Evolutionary conservation across 345 rosid genomes (phyloP).

Genomic region (Clausena lansium): DNA sequence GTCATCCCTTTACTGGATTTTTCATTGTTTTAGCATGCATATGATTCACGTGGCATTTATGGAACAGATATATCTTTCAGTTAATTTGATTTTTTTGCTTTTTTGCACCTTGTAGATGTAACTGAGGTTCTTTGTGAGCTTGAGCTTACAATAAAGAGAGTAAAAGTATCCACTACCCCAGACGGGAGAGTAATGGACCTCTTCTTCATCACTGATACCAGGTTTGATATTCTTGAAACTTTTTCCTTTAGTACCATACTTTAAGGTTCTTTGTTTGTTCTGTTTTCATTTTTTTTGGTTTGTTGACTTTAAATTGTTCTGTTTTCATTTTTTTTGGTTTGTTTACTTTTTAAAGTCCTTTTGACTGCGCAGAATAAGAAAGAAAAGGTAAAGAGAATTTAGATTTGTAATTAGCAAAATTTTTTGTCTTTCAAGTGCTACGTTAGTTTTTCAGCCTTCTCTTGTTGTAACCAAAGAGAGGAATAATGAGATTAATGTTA

Average conservation of each 20-base stretch:
- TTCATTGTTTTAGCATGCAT: neutral
- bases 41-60: neutral
- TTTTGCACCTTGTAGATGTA: conserved; percentile 39
- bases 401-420: conserved; percentile 6
- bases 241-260: neutral
- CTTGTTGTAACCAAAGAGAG: neutral
- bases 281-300: neutral
- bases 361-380: neutral
- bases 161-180: conserved; percentile 65
- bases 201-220: conserved; percentile 64
- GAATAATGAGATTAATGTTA: neutral
- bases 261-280: neutral
- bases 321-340: neutral
- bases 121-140: conserved; percentile 63
- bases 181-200: conserved; percentile 77
- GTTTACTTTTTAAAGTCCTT: neutral
- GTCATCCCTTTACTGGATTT: neutral
- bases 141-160: conserved; percentile 63
- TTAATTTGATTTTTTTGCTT: neutral
- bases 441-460: neutral
- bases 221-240: conserved; percentile 37
- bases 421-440: neutral
- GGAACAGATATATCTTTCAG: neutral
- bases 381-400: neutral
- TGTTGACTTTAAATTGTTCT: neutral